phyloP scores from a whole-genome alignment of 345 rosid species.

The Gossypium rotundifolium region DNA sequence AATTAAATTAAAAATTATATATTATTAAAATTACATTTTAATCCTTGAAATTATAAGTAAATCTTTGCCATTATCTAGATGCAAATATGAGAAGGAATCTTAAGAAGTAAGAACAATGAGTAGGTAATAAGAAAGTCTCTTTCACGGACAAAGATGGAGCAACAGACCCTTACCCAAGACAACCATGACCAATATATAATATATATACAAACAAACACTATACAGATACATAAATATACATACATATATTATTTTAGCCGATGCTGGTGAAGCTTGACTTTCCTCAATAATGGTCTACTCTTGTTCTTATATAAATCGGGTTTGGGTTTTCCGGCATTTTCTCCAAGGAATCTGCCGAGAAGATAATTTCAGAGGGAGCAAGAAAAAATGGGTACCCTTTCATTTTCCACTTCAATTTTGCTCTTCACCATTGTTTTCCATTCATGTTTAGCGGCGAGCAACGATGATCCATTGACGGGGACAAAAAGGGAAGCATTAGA shows the following conservation, averaged over 20 bases:
- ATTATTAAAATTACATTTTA: no score
- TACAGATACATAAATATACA: no score
- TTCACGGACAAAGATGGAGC: not conserved
- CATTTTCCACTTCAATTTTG: slow-evolving; percentile 7
- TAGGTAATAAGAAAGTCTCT: not conserved
- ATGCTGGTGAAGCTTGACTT: not conserved
- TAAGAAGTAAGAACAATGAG: no score
- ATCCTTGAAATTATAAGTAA: no score
- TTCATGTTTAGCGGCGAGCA: slow-evolving; percentile 5
- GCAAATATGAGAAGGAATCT: no score
- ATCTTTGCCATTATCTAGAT: no score
- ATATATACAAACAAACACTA: no score
- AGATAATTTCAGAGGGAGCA: not conserved
- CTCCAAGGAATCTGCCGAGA: not conserved
- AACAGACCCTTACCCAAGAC: not conserved
- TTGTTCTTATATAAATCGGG: not conserved
- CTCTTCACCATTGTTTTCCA: slow-evolving; percentile 1
- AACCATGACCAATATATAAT: not conserved
- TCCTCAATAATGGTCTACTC: not conserved
- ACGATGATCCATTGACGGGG: not conserved
- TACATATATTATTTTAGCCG: not conserved
- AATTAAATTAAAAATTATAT: no score
- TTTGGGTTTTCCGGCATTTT: not conserved
- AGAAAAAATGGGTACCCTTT: slow-evolving; percentile 15
- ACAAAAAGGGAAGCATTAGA: slow-evolving; percentile 23